Conservation (phyloP, 495 filamentous ascomycete genomes). For the Penicillium psychrofluorescens region DNA sequence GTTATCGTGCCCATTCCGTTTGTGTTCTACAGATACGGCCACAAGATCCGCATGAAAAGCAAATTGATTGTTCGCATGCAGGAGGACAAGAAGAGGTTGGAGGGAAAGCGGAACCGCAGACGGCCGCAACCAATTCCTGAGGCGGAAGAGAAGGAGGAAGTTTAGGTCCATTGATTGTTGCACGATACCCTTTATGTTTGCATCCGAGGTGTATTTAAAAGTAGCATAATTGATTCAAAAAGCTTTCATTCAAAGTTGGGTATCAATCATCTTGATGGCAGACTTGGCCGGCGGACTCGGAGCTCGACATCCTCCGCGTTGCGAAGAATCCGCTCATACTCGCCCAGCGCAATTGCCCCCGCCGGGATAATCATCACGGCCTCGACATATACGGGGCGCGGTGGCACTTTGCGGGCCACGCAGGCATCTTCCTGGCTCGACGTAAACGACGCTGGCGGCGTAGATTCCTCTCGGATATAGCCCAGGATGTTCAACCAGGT, state of each 20-base stretch:
- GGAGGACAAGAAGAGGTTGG: constrained; percentile 58
- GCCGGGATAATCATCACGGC: constrained; percentile 62
- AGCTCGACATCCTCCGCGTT: constrained; percentile 28
- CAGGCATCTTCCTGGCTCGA: constrained; percentile 3
- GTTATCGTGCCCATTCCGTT: constrained; percentile 71
- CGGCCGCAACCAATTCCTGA: constrained; percentile 6
- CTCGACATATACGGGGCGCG: constrained; percentile 43
- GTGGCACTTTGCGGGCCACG: not conserved
- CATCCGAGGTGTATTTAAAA: constrained; percentile 6
- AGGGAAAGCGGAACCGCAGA: constrained; percentile 31
- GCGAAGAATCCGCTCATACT: constrained; percentile 50
- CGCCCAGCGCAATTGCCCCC: constrained; percentile 52
- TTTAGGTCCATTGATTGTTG: constrained; percentile 4
- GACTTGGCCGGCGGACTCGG: constrained; percentile 3
- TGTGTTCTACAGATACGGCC: constrained; percentile 69
- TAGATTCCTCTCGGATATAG: constrained; percentile 47
- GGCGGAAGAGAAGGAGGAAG: constrained; percentile 7
- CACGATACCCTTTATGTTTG: constrained; percentile 9
- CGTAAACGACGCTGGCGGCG: constrained; percentile 6
- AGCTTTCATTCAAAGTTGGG: not conserved
- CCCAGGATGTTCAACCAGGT: constrained; percentile 89
- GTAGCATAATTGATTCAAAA: not conserved
- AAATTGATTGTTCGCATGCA: constrained; percentile 61
- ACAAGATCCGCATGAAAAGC: constrained; percentile 58
- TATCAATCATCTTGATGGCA: too few species aligned